Conservation (phyloP, 805 yeast genomes). For the Nakazawaea siamensis region DNA sequence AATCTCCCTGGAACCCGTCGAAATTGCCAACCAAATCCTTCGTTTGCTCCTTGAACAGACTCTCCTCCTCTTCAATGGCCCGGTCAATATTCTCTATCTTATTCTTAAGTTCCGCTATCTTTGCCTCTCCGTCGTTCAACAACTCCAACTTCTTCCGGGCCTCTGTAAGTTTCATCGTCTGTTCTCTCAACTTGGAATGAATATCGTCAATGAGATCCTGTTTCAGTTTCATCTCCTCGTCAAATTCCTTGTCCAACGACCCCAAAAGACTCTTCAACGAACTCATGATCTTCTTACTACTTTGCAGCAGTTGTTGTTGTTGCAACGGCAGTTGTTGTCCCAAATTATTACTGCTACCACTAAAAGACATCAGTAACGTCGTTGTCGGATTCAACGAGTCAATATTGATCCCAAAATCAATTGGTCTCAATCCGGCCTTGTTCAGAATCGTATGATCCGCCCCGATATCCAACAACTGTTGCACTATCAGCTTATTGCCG, state of each 20-base stretch:
- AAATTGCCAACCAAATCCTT: conserved; percentile 20
- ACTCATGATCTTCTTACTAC: conserved; percentile 34
- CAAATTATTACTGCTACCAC: conserved; percentile 1
- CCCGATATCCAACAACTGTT: conserved; percentile 77
- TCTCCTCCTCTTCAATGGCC: conserved; percentile 58
- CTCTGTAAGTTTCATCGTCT: conserved; percentile 42
- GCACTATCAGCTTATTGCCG: conserved; percentile 74
- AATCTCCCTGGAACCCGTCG: conserved; percentile 43
- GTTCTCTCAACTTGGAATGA: conserved; percentile 49
- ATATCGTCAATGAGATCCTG: conserved; percentile 41
- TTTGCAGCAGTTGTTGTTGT: conserved; percentile 10
- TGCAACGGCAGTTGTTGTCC: background rate
- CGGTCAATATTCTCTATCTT: conserved; percentile 51
- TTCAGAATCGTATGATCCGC: conserved; percentile 77
- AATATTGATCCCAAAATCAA: conserved; percentile 71
- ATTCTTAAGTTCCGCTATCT: conserved; percentile 41
- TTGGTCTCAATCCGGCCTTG: conserved; percentile 78
- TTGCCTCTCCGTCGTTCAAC: conserved; percentile 35
- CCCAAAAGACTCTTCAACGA: conserved; percentile 43
- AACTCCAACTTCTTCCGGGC: conserved; percentile 42
- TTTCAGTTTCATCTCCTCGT: conserved; percentile 45
- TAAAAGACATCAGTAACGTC: conserved; percentile 5
- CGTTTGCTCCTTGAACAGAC: conserved; percentile 36
- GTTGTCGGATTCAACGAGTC: conserved; percentile 12
- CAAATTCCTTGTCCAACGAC: conserved; percentile 50